Conservation (phyloP, 371 early-diverging fungal genomes). For the Gilbertella persicaria region DNA sequence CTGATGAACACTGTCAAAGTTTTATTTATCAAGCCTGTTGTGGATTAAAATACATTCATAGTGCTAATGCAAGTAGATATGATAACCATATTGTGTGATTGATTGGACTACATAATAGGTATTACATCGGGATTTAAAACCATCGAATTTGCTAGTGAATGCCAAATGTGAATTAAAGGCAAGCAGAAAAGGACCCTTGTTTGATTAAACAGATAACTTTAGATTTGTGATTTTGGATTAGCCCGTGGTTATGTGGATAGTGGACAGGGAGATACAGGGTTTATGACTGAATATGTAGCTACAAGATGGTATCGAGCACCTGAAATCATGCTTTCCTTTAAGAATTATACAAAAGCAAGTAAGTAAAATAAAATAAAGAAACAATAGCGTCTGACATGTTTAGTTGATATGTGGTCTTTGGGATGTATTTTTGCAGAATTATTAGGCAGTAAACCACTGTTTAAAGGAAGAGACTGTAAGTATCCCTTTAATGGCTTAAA, state of each 20-base stretch:
- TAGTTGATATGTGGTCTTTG: slow-evolving; percentile 97
- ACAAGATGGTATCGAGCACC: slow-evolving; percentile 99
- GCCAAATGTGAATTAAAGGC: slow-evolving; percentile 97
- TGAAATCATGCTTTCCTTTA: slow-evolving; percentile 95
- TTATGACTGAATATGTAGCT: slow-evolving; percentile 97
- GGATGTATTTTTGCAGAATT: slow-evolving; percentile 98
- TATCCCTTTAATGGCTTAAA: too few species aligned
- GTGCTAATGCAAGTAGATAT: slow-evolving; percentile 92
- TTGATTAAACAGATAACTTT: too few species aligned
- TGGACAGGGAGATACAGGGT: slow-evolving; percentile 80
- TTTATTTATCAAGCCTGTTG: slow-evolving; percentile 97
- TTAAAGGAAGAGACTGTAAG: slow-evolving; percentile 89
- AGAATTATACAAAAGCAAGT: slow-evolving; percentile 95
- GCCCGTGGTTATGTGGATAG: slow-evolving; percentile 89
- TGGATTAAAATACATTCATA: slow-evolving; percentile 97
- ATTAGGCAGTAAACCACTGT: slow-evolving; percentile 85
- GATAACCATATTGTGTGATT: not conserved
- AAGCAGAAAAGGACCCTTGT: too few species aligned
- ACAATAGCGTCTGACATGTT: not conserved
- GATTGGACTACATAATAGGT: slow-evolving; percentile 23
- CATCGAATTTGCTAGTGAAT: slow-evolving; percentile 96
- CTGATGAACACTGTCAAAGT: slow-evolving; percentile 97
- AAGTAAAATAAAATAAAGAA: too few species aligned
- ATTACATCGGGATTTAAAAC: slow-evolving; percentile 96
- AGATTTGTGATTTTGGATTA: slow-evolving; percentile 95